Evolutionary conservation across 78 protist species (phyloP), one percentile per base, ranked within the genome.

Genomic region (slime mould (Dictyostelium discoideum)): DNA sequence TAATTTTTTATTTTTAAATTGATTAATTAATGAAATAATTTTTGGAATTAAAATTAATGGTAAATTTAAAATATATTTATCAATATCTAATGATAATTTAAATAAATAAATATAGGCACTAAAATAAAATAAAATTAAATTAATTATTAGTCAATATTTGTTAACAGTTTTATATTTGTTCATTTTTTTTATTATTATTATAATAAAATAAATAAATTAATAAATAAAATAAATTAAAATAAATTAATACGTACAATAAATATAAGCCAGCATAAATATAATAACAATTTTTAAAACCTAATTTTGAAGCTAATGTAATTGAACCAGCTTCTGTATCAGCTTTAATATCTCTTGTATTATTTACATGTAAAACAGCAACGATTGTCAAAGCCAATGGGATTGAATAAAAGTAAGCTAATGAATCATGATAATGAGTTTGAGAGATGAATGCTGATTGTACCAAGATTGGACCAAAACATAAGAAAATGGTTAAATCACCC

Each of bases 401-500:
- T 16, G 93, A 93, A 63, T 84, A 93, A 26, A 48, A 54, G 50
- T 57, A 86, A 40, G 54, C 84, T 10, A 40, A 9, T 37, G 20
- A 26, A 60, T 40, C 65, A n/a, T 9, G 26, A 57, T 57, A 69
- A 67, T 72, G 42, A 3, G 93, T 87, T 60, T 93, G 96, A 0
- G 69, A 50, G 3, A 86, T 22, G 29, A 79, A 86, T 10, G 77
- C 54, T n/a, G 85, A 85, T 44, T 86, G 92, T 2, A 86, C 87
- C 14, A 93, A 22, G 60, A 93, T 85, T 26, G 96, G 96, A 63
- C 96, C 96, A 46, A 93, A 93, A 60, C 86, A 69, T 13, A 42
- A 29, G 54, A 86, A 50, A 18, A 93, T 93, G n/a, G 90, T 60
- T 40, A 84, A 14, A 46, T 93, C 96, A 44, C 96, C 96, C n/a